Evolutionary conservation across 1,284 basidiomycete species (phyloP).

Genomic region (Malassezia psittaci): DNA sequence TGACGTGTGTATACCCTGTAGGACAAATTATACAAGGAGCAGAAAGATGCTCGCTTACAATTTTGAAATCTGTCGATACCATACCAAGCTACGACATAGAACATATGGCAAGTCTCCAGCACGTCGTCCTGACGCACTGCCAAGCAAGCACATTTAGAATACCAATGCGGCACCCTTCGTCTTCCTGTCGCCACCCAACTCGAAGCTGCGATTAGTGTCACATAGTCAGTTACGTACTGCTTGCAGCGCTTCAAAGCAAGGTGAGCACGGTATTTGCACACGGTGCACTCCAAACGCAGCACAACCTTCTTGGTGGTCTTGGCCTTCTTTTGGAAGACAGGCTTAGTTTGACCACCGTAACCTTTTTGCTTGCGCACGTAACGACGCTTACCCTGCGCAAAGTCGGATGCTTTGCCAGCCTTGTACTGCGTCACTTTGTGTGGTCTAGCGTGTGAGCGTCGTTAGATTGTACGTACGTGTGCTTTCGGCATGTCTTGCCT

Average conservation of each 20-base stretch:
- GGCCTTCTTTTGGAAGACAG: conserved; percentile 98
- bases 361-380: conserved; percentile 95
- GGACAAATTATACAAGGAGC: no score
- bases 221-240: conserved; percentile 53
- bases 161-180: conserved; percentile 87
- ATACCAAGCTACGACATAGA: no score
- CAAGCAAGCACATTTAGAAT: conserved; percentile 52
- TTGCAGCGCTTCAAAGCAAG: conserved; percentile 96
- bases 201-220: conserved; percentile 59
- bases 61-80: no score
- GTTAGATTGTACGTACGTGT: conserved; percentile 64
- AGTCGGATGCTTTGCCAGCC: conserved; percentile 48
- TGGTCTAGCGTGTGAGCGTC: conserved; percentile 21
- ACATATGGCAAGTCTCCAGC: no score
- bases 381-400: conserved; percentile 96
- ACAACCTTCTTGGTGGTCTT: conserved; percentile 94
- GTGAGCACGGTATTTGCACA: conserved; percentile 77
- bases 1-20: neutral
- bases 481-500: conserved; percentile 95
- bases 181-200: conserved; percentile 99
- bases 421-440: conserved; percentile 50
- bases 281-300: conserved; percentile 89
- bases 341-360: conserved; percentile 99
- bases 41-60: no score
- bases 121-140: neutral